These are phyloP conservation scores for Monosporascus cannonballus DNA, from an alignment of 2,329 filamentous ascomycete genomes.

Conservation along the genomic window DNA sequence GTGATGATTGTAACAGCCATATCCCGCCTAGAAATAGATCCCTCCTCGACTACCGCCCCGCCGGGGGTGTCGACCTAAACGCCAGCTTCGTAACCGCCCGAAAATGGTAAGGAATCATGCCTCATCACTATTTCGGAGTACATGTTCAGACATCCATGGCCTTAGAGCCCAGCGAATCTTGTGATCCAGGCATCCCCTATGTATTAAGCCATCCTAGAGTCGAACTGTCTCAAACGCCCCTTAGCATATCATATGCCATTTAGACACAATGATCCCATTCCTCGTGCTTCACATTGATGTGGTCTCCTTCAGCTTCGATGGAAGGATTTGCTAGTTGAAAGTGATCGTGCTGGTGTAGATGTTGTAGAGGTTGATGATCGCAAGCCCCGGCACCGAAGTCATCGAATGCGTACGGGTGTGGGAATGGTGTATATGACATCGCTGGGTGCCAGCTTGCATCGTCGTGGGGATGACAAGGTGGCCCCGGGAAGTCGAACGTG, in stretches of 20 bases:
- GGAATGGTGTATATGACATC: slow-evolving; percentile 34
- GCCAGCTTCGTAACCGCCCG: background rate
- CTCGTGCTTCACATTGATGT: slow-evolving; percentile 30
- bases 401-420: slow-evolving; percentile 33
- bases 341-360: slow-evolving; percentile 16
- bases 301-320: slow-evolving; percentile 21
- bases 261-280: slow-evolving; percentile 41
- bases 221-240: background rate
- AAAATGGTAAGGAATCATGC: too few species aligned
- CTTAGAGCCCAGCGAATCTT: too few species aligned
- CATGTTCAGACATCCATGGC: too few species aligned
- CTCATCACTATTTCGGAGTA: too few species aligned
- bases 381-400: slow-evolving; percentile 27
- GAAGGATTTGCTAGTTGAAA: slow-evolving; percentile 18
- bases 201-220: background rate
- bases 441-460: slow-evolving; percentile 24
- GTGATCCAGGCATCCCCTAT: too few species aligned
- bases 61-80: background rate
- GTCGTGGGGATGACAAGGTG: slow-evolving; percentile 23
- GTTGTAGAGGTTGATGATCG: slow-evolving; percentile 24
- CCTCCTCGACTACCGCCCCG: background rate
- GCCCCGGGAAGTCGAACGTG: slow-evolving; percentile 24
- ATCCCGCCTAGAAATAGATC: background rate
- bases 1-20: background rate
- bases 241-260: slow-evolving; percentile 36